Percentiles rank a stretch among this genome's conserved stretches.
Evolutionary conservation across 176 grass and related monocot genomes (phyloP).

Genomic region (Triticum aestivum): DNA sequence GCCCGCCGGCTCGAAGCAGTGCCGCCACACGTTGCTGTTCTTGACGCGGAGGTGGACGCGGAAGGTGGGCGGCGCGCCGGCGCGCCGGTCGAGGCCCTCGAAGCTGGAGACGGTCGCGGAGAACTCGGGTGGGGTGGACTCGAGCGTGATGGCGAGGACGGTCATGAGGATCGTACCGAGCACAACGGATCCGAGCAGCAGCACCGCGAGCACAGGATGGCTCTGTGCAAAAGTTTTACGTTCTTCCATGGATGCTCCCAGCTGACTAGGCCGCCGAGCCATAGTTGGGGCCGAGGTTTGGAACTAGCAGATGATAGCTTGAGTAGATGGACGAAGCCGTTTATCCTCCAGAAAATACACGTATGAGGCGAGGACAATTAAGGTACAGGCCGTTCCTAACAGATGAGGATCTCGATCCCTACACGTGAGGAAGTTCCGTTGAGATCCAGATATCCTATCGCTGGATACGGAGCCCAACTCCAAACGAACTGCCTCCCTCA

Average conservation of each 20-base stretch:
- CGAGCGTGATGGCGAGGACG: neutral
- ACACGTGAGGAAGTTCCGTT: neutral
- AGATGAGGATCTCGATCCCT: neutral
- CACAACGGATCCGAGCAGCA: neutral
- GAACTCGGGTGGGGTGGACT: neutral
- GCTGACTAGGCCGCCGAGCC: neutral
- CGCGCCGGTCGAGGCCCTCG: constrained; percentile 17
- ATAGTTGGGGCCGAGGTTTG: neutral
- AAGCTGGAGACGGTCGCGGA: neutral
- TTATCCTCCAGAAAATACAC: too few species aligned
- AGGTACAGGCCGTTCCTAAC: neutral
- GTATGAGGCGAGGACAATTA: neutral
- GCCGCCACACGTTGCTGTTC: neutral
- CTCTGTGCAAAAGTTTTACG: neutral
- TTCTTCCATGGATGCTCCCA: neutral
- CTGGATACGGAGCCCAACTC: neutral
- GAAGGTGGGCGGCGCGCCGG: constrained; percentile 17
- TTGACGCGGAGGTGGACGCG: constrained; percentile 12
- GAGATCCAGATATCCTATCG: neutral
- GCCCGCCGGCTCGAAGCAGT: neutral
- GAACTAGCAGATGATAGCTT: neutral
- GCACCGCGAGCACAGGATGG: neutral
- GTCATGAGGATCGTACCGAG: neutral
- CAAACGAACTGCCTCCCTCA: neutral
- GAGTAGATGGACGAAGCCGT: too few species aligned